These are phyloP conservation scores for Arabis hirsuta DNA, from an alignment of 345 rosid species.

Conservation along the genomic window DNA sequence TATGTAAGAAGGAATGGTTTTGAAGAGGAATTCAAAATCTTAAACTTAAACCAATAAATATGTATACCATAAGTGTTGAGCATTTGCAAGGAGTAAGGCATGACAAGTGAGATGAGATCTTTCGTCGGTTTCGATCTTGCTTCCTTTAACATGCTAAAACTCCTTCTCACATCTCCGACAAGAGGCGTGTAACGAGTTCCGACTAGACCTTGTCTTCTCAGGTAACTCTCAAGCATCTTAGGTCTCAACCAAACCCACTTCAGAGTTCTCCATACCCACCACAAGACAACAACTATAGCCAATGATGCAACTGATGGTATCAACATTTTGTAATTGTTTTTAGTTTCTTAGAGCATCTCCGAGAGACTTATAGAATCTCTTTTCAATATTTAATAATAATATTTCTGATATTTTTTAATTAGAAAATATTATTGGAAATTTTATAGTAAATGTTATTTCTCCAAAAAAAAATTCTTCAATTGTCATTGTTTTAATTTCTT, in stretches of 20 bases:
- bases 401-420: too few species aligned
- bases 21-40: neutral
- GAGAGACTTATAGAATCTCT: too few species aligned
- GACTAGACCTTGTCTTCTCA: slow-evolving; percentile 39
- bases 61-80: slow-evolving; percentile 38
- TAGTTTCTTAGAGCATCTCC: neutral
- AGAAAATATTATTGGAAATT: too few species aligned
- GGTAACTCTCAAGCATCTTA: slow-evolving; percentile 30
- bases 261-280: slow-evolving; percentile 34
- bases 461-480: too few species aligned
- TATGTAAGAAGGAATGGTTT: neutral
- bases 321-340: slow-evolving; percentile 21
- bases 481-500: too few species aligned
- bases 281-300: slow-evolving; percentile 19
- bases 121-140: slow-evolving; percentile 37
- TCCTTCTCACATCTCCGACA: slow-evolving; percentile 36
- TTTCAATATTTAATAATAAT: too few species aligned
- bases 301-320: slow-evolving; percentile 17
- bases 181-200: slow-evolving; percentile 45
- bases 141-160: slow-evolving; percentile 32
- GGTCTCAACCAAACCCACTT: slow-evolving; percentile 42
- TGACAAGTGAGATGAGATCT: slow-evolving; percentile 37
- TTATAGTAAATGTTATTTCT: too few species aligned
- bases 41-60: neutral
- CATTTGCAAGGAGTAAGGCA: slow-evolving; percentile 35